Evolutionary conservation across 129 eudicot genomes (phyloP).

Genomic region (Smallanthus sonchifolius): DNA sequence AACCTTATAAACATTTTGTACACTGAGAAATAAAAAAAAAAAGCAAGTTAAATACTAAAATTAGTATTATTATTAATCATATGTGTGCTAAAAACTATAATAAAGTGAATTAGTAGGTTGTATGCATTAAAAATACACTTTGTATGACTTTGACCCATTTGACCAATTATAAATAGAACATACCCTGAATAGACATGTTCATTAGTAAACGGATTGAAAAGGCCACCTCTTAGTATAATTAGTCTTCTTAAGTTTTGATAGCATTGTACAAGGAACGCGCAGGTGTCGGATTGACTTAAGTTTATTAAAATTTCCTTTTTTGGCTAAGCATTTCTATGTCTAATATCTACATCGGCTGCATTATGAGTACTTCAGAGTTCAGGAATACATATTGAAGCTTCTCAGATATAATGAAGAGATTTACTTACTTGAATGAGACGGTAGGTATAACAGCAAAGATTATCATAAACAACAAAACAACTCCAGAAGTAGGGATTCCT

Average conservation of each 20-base stretch:
- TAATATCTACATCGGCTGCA: background rate
- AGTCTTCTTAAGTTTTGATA: background rate
- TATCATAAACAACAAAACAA: conserved; percentile 59
- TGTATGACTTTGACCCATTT: background rate
- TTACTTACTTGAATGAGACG: conserved; percentile 66
- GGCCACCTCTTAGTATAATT: background rate
- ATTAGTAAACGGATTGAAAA: background rate
- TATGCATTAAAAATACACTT: background rate
- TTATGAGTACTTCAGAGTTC: background rate
- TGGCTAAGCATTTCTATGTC: background rate
- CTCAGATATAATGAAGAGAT: background rate
- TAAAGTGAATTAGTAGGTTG: background rate
- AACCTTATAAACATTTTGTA: conserved; percentile 67
- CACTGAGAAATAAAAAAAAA: conserved; percentile 34
- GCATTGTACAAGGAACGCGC: background rate
- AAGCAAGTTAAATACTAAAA: background rate
- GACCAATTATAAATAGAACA: background rate
- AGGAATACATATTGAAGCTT: background rate
- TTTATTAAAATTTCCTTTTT: background rate
- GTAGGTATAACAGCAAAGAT: conserved; percentile 85
- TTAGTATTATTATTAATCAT: background rate
- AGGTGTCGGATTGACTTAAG: background rate
- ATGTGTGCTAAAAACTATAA: background rate
- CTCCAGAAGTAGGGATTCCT: conserved; percentile 59
- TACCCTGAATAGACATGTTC: background rate